Evolutionary conservation across 148 eudicot genomes (phyloP), one percentile per base, ranked within the genome.

Genomic region (Persicaria tinctoria): DNA sequence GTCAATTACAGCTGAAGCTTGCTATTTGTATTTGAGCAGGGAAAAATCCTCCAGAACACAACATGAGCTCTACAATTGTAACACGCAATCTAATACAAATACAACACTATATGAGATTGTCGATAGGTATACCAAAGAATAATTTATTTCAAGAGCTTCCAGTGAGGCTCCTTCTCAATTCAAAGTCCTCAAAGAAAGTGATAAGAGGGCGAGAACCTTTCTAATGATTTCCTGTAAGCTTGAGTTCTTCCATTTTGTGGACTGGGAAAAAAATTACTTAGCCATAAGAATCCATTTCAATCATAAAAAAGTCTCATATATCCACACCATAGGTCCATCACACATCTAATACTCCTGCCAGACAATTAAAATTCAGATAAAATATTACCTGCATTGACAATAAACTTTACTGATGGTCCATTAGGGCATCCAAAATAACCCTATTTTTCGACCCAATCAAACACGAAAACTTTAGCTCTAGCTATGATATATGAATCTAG

Each of bases 221-320:
- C 81, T n/a, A 81, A 78, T 92, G 96, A 78, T 94, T 94, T 68
- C 98, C 97, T 75, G 98, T 94, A 75, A 94, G 97, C 80, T 92
- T 94, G 50, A 94, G 84, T 77, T 94, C 98, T 79, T 94, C 98
- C 98, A 92, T 94, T 0, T 97, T 91, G 78, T 90, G 98, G 62
- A 94, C 98, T 94, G 74, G 8, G 68, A 59, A 45, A 5, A 47
- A n/a, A n/a, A 60, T 70, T 13, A 69, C 45, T 27, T 59, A 70
- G 41, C 69, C 17, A 74, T 55, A 12, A 56, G 9, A 56, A 6
- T 63, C 0, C 45, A 18, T 23, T 16, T 17, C 17, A 56, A 45
- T 16, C 49, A 64, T 50, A 45, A 70, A 7, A 68, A 27, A 55
- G 44, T 77, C 71, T 16, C 72, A 66, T 51, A 51, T 50, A 75